Evolutionary conservation across 805 yeast species (phyloP).

Genomic region (Ogataea pini): DNA sequence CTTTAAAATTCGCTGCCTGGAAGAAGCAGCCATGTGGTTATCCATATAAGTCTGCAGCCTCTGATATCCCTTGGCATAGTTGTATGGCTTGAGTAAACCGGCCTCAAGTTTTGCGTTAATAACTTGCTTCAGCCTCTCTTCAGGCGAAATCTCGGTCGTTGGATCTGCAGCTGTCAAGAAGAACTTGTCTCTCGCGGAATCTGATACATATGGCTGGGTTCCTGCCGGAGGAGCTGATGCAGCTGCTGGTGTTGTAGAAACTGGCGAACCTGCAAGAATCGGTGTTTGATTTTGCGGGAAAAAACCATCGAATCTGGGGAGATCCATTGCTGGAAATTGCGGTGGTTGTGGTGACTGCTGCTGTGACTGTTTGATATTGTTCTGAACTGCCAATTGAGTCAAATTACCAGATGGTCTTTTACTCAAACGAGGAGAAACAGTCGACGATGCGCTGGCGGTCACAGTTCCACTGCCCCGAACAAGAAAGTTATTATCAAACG

Average conservation of each 20-base stretch:
- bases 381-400: constrained; percentile 23
- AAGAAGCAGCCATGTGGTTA: constrained; percentile 80
- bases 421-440: constrained; percentile 11
- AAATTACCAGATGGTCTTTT: constrained; percentile 16
- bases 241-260: background rate
- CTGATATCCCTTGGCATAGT: constrained; percentile 92
- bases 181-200: constrained; percentile 88
- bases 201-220: constrained; percentile 46
- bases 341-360: constrained; percentile 16
- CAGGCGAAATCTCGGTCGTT: constrained; percentile 90
- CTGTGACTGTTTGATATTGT: constrained; percentile 16
- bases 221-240: constrained; percentile 6
- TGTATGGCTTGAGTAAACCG: constrained; percentile 87
- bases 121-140: constrained; percentile 88
- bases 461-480: constrained; percentile 2
- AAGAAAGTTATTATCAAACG: constrained; percentile 19
- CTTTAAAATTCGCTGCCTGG: constrained; percentile 80
- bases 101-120: constrained; percentile 94
- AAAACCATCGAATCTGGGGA: constrained; percentile 6
- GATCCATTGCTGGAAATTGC: constrained; percentile 1
- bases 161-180: constrained; percentile 97
- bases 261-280: constrained; percentile 3
- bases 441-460: constrained; percentile 2
- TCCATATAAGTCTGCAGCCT: constrained; percentile 90
- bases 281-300: constrained; percentile 10